Conservation (phyloP, 73 alveolate species). For the Paramecium biaurelia region DNA sequence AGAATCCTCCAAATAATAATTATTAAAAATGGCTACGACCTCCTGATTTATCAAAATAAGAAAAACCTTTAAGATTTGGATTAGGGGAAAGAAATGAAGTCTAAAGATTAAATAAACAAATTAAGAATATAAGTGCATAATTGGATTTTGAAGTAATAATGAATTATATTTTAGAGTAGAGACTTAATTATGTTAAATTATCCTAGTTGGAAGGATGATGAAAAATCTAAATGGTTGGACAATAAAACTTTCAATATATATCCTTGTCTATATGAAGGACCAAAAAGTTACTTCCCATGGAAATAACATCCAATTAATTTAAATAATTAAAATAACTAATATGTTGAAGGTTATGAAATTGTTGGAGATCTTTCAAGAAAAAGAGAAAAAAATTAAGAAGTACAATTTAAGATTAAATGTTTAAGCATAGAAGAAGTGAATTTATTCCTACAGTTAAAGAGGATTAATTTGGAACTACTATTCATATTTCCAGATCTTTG, state of each 20-base stretch:
- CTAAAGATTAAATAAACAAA: background rate
- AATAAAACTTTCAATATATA: background rate
- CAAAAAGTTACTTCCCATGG: background rate
- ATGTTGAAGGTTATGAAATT: conserved; percentile 16
- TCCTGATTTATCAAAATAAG: background rate
- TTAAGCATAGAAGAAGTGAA: conserved; percentile 9
- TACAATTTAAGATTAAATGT: background rate
- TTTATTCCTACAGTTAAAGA: background rate
- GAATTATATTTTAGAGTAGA: background rate
- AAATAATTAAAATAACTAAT: conserved; percentile 2
- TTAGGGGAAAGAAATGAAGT: conserved; percentile 17
- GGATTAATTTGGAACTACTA: conserved; percentile 20
- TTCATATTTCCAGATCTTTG: conserved; percentile 13
- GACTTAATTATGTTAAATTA: background rate
- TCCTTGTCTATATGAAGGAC: conserved; percentile 39
- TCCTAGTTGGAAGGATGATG: conserved; percentile 30
- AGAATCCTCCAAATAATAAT: conserved; percentile 1
- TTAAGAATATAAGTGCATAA: background rate
- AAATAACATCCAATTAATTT: background rate
- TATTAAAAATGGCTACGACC: background rate
- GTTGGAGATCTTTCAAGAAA: conserved; percentile 40
- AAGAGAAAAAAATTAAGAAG: conserved; percentile 16
- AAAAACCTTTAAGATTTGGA: conserved; percentile 28
- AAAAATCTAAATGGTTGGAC: conserved; percentile 9
- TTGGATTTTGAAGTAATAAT: background rate